Base-by-base conservation (phyloP, 495 filamentous ascomycete genomes). In the Lepraria neglecta region DNA sequence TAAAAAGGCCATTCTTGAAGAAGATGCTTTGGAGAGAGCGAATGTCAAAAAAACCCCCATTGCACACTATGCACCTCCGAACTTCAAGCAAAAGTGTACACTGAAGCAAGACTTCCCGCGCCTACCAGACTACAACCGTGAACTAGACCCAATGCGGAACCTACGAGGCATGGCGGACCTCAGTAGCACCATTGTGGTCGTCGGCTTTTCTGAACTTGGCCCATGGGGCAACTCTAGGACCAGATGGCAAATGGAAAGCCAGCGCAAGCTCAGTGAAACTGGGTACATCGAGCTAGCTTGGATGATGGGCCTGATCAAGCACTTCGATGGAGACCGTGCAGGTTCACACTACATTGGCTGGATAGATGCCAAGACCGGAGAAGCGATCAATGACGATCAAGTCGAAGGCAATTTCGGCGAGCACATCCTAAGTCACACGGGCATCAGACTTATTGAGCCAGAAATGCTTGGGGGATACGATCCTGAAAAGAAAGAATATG, bases 221-320 rank as follows among this genome's bases (percentile, higher is more conserved):
- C 68, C 68, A 5, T 69, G 59, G 58, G 67, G 68, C 11, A 69
- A 57, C 48, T 42, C 68, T 38, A 57, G 68, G 3, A 70, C 68
- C 11, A 43, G 68, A 43, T 70, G 68, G 68, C 59, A 70, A 17
- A 69, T 70, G 61, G 68, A 70, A 31, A 7, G 15, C n/a, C 12
- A 30, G n/a, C 61, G 64, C 2, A 24, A 62, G 19, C 59, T 70
- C 21, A 55, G 61, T 7, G 17, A 53, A 12, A 55, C 58, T 24
- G 67, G 67, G 3, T 69, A 43, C 40, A 35, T 69, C 40, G 68
- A 70, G 45, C 62, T 70, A 31, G 64, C 68, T 3, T 69, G 64
- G 67, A 64, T 70, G 4, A 70, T 69, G 67, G 64, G 64, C 15
- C 53, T 64, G 61, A 73, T 58, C 69, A 72, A 48, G 68, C 67